Percentiles rank a stretch among this genome's conserved stretches.
Conservation (phyloP, 2,329 filamentous ascomycete genomes). For the Cryphonectria japonica region DNA sequence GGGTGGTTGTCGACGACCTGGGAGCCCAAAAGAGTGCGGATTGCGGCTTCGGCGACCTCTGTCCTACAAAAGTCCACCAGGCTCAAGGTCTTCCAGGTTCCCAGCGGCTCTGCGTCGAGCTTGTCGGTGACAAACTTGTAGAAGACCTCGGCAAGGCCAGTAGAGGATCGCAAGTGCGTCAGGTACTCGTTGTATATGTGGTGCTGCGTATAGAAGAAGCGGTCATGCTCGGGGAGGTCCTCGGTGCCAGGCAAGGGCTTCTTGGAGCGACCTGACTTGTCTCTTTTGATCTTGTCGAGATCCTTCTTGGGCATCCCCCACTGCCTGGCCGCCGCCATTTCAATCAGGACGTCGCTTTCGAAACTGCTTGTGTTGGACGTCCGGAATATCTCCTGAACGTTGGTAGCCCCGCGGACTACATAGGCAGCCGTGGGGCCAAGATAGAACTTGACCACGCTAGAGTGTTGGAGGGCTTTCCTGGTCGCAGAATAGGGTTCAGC, state of each 20-base stretch:
- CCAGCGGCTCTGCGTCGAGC: constrained; percentile 23
- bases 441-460: constrained; percentile 5
- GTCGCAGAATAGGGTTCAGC: neutral
- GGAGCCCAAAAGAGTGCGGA: constrained; percentile 26
- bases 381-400: constrained; percentile 7
- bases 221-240: constrained; percentile 11
- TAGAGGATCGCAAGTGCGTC: constrained; percentile 12
- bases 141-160: constrained; percentile 26
- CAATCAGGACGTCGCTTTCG: neutral
- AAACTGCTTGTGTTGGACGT: constrained; percentile 5
- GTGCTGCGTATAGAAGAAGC: constrained; percentile 31
- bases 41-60: constrained; percentile 30
- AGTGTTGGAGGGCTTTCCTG: constrained; percentile 2
- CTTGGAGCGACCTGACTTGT: constrained; percentile 38
- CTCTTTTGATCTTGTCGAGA: constrained; percentile 6
- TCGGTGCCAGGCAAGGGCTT: constrained; percentile 25
- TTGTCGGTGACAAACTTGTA: constrained; percentile 24
- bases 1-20: constrained; percentile 27
- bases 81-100: constrained; percentile 25
- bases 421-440: constrained; percentile 3
- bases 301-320: constrained; percentile 6
- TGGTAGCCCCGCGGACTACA: neutral
- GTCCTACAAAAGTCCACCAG: constrained; percentile 26
- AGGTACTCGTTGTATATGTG: constrained; percentile 30
- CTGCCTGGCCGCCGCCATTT: neutral